Evolutionary conservation across 2,329 filamentous ascomycete genomes (phyloP).

Genomic region (Conoideocrella luteorostrata): DNA sequence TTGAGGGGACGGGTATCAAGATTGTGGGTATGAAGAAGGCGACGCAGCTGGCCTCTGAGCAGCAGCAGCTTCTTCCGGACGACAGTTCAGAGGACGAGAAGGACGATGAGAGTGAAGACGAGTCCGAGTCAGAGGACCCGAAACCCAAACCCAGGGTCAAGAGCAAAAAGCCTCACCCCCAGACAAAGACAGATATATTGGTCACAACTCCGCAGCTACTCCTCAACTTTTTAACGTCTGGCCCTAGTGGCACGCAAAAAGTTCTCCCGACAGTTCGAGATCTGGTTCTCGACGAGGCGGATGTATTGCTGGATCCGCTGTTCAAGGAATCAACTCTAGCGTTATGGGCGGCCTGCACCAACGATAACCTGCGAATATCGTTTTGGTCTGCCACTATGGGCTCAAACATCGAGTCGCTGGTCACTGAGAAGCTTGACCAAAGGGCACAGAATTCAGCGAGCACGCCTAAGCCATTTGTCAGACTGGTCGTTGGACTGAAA

Average conservation of each 20-base stretch:
- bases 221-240: conserved; percentile 59
- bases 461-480: conserved; percentile 53
- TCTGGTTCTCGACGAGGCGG: conserved; percentile 86
- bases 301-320: conserved; percentile 84
- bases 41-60: conserved; percentile 57
- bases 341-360: conserved; percentile 75
- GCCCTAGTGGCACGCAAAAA: conserved; percentile 37
- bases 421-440: conserved; percentile 58
- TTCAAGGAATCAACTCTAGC: conserved; percentile 84
- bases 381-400: conserved; percentile 98
- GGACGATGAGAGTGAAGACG: conserved; percentile 26
- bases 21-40: conserved; percentile 80
- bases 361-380: conserved; percentile 63
- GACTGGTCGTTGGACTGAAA: conserved; percentile 91
- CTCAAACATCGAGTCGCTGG: conserved; percentile 79
- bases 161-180: conserved; percentile 17
- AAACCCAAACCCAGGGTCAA: conserved; percentile 25
- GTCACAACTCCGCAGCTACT: conserved; percentile 52
- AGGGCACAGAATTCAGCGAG: conserved; percentile 37
- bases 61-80: conserved; percentile 29
- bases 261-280: conserved; percentile 62
- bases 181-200: conserved; percentile 31
- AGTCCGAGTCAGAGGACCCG: conserved; percentile 29
- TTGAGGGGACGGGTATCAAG: conserved; percentile 67
- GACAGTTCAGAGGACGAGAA: conserved; percentile 36